Percentiles rank a stretch among this genome's conserved stretches.
Conservation (phyloP, 2,329 filamentous ascomycete species). For the Colletotrichum higginsianum region DNA sequence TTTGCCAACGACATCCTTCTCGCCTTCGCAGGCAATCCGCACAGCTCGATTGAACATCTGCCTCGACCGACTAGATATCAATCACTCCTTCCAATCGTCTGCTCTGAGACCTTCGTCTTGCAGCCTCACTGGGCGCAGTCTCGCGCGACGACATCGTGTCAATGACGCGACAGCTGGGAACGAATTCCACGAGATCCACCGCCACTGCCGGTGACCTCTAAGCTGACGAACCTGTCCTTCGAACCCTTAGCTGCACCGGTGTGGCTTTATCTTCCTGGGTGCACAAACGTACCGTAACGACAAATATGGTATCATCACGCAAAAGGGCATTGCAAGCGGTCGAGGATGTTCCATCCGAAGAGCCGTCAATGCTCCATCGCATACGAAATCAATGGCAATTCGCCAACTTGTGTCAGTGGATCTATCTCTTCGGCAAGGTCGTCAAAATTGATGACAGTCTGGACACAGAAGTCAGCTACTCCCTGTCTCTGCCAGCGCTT, state of each 20-base stretch:
- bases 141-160: slow-evolving; percentile 10
- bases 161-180: slow-evolving; percentile 23
- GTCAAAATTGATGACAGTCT: slow-evolving; percentile 92
- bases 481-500: neutral
- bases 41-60: neutral
- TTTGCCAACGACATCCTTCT: neutral
- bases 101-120: neutral
- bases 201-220: neutral
- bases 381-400: slow-evolving; percentile 97
- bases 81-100: neutral
- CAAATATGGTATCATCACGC: slow-evolving; percentile 61
- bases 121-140: neutral
- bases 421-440: slow-evolving; percentile 88
- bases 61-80: neutral
- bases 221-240: neutral
- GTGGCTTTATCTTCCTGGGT: neutral
- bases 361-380: slow-evolving; percentile 68
- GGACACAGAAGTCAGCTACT: slow-evolving; percentile 82
- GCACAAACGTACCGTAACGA: neutral
- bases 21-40: slow-evolving; percentile 2
- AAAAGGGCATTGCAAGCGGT: slow-evolving; percentile 65
- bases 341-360: slow-evolving; percentile 50
- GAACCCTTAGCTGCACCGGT: neutral
- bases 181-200: slow-evolving; percentile 4
- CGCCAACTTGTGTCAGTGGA: slow-evolving; percentile 93